Percentiles rank a stretch among this genome's conserved stretches.
Conservation (phyloP, 2,329 filamentous ascomycete genomes). For the Penicillium polonicum region DNA sequence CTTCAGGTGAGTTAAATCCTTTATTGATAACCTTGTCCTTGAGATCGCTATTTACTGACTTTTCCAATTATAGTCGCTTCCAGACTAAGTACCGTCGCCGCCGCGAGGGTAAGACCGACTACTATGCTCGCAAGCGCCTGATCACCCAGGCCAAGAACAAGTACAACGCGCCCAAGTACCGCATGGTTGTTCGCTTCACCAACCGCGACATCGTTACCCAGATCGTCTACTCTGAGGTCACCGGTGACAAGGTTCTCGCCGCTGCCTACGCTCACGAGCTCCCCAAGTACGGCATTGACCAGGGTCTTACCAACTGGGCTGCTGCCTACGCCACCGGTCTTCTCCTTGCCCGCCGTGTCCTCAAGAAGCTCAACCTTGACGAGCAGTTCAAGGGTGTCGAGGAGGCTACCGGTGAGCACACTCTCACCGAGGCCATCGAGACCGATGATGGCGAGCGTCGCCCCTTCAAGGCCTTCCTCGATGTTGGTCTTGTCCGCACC, state of each 20-base stretch:
- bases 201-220: conserved; percentile 99
- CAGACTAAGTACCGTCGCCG: conserved; percentile 99
- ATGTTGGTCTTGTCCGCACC: conserved; percentile 95
- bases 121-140: conserved; percentile 99
- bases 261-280: conserved; percentile 97
- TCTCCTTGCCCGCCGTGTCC: conserved; percentile 90
- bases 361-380: conserved; percentile 95
- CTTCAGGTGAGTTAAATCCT: conserved; percentile 75
- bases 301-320: conserved; percentile 99
- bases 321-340: conserved; percentile 96
- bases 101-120: conserved; percentile 96
- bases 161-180: conserved; percentile 99
- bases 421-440: conserved; percentile 90
- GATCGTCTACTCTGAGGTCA: conserved; percentile 94
- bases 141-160: conserved; percentile 99
- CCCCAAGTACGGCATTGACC: conserved; percentile 92
- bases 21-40: neutral
- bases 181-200: conserved; percentile 98
- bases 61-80: conserved; percentile 69
- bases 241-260: conserved; percentile 93
- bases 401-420: conserved; percentile 95
- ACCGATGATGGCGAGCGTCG: conserved; percentile 82
- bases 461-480: conserved; percentile 98
- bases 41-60: conserved; percentile 14
- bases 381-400: conserved; percentile 93